Evolutionary conservation across 2,329 filamentous ascomycete species (phyloP).

Genomic region (Neopestalotiopsis clavispora): DNA sequence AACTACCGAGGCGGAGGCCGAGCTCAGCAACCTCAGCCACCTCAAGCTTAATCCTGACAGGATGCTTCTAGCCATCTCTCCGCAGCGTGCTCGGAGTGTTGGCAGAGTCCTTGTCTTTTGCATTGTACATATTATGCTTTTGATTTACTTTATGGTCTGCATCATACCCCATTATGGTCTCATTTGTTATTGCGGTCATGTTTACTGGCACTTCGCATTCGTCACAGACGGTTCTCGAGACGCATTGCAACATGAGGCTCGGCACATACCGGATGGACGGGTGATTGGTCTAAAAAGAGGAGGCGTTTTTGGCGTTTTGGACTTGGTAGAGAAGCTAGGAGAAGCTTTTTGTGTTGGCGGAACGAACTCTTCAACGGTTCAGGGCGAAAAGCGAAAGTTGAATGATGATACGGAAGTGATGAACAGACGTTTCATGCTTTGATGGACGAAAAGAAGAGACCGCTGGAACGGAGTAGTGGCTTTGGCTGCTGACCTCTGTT

Average conservation of each 20-base stretch:
- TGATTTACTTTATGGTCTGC: slow-evolving; percentile 37
- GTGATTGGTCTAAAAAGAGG: slow-evolving; percentile 17
- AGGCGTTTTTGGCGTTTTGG: slow-evolving; percentile 19
- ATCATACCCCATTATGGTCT: slow-evolving; percentile 38
- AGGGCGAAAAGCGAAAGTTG: not conserved
- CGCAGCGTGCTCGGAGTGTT: not conserved
- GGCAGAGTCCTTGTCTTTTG: slow-evolving; percentile 1
- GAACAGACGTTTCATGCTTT: slow-evolving; percentile 7
- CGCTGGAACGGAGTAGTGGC: not conserved
- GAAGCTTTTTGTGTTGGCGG: not conserved
- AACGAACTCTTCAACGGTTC: not conserved
- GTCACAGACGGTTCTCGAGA: slow-evolving; percentile 25
- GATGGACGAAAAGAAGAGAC: not conserved
- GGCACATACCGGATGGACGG: slow-evolving; percentile 15
- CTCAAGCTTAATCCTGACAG: slow-evolving; percentile 11
- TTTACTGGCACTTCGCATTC: slow-evolving; percentile 25
- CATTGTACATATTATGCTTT: slow-evolving; percentile 37
- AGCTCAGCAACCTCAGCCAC: slow-evolving; percentile 35
- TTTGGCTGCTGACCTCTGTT: not conserved
- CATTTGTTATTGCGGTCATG: slow-evolving; percentile 26
- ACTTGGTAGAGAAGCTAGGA: not conserved
- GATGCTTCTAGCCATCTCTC: not conserved
- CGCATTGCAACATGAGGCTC: slow-evolving; percentile 34
- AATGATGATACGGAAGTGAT: slow-evolving; percentile 6
- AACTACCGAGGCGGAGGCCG: slow-evolving; percentile 39